Conservation (phyloP, 257 asterid genomes). For the Fraxinus pennsylvanica region DNA sequence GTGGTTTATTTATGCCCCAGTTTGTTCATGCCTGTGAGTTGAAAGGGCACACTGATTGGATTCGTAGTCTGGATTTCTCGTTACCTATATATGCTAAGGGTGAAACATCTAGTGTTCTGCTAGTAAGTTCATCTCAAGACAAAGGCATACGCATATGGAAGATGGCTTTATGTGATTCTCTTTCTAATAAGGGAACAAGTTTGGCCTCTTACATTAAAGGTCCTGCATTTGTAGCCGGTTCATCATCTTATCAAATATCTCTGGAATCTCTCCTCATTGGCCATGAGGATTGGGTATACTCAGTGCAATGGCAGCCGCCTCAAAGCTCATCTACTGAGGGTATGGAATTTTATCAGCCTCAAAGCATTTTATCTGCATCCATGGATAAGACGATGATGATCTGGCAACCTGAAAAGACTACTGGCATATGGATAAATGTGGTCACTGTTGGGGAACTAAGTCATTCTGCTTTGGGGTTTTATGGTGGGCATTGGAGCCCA, state of each 20-base stretch:
- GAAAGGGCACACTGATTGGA: constrained; percentile 96
- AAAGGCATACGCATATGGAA: constrained; percentile 98
- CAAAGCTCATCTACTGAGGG: constrained; percentile 44
- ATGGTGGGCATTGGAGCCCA: constrained; percentile 96
- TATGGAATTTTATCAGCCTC: constrained; percentile 70
- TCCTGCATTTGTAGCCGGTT: constrained; percentile 69
- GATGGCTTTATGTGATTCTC: constrained; percentile 49
- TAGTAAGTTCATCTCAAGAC: constrained; percentile 97
- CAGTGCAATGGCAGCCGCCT: constrained; percentile 96
- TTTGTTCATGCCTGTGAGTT: constrained; percentile 81
- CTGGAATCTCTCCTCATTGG: constrained; percentile 95
- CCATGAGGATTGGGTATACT: constrained; percentile 98
- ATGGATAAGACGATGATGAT: constrained; percentile 99
- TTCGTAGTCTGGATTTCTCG: constrained; percentile 90
- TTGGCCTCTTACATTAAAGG: constrained; percentile 88
- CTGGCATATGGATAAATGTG: constrained; percentile 95
- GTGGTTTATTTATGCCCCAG: constrained; percentile 41
- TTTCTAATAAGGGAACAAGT: constrained; percentile 42
- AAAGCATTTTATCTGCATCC: constrained; percentile 87
- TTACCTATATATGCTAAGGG: constrained; percentile 55
- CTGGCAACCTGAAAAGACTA: constrained; percentile 95
- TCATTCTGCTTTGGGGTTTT: constrained; percentile 94
- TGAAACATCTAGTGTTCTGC: constrained; percentile 54
- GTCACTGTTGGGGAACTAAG: constrained; percentile 96
- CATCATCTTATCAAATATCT: constrained; percentile 68